These are phyloP conservation scores for Boletus vinaceobasis DNA, from an alignment of 768 basidiomycete species.

Conservation along the genomic window DNA sequence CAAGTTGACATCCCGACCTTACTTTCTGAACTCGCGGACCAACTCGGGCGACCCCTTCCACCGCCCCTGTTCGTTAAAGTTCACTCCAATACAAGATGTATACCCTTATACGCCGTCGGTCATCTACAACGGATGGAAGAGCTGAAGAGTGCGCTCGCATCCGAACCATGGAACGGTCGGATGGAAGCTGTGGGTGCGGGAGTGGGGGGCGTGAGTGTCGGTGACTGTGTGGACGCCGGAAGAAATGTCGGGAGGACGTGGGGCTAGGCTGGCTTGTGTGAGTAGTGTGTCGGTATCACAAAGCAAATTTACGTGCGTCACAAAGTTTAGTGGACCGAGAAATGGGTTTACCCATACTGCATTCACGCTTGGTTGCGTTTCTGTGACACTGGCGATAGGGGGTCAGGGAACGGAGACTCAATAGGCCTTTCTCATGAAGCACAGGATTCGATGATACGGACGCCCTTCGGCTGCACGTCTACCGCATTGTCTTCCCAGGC, in stretches of 20 bases:
- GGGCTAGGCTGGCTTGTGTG: conserved; percentile 24
- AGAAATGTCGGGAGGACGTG: conserved; percentile 50
- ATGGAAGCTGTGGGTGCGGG: conserved; percentile 80
- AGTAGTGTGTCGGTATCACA: conserved; percentile 7
- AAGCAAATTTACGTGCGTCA: conserved; percentile 10
- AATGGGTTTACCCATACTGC: conserved; percentile 1
- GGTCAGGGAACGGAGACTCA: neutral
- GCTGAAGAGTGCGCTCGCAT: conserved; percentile 42
- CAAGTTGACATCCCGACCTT: conserved; percentile 24
- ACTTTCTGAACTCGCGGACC: conserved; percentile 37
- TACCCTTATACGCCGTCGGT: conserved; percentile 73
- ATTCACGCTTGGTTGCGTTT: conserved; percentile 8
- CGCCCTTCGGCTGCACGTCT: conserved; percentile 15
- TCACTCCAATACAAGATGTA: conserved; percentile 61
- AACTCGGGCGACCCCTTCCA: conserved; percentile 48
- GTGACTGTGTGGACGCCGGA: conserved; percentile 79
- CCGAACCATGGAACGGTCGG: conserved; percentile 41
- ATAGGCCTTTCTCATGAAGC: conserved; percentile 10
- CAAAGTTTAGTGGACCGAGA: conserved; percentile 11
- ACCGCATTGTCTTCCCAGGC: conserved; percentile 22
- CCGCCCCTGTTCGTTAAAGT: conserved; percentile 52
- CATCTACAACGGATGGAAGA: conserved; percentile 69
- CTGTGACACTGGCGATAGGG: conserved; percentile 12
- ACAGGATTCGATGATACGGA: conserved; percentile 18
- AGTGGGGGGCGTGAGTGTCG: conserved; percentile 81